These are phyloP conservation scores for Glycyrrhiza uralensis DNA, from an alignment of 306 rosid genomes.

Conservation along the genomic window DNA sequence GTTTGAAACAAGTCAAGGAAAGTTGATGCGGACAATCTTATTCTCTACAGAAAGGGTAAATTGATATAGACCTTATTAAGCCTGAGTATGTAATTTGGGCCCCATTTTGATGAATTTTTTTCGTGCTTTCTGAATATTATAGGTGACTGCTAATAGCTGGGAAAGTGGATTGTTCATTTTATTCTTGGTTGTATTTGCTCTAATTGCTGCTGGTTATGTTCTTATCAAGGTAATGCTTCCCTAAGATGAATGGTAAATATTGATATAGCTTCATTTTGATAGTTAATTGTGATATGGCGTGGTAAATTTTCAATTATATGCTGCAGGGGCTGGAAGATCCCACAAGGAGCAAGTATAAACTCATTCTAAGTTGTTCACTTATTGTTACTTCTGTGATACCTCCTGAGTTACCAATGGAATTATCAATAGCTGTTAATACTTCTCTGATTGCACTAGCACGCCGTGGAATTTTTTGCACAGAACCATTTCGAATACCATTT, in stretches of 20 bases:
- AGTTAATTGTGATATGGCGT: conserved; percentile 5
- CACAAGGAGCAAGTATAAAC: conserved; percentile 98
- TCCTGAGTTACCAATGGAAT: conserved; percentile 99
- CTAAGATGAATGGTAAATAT: neutral
- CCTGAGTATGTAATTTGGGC: neutral
- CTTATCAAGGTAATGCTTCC: conserved; percentile 67
- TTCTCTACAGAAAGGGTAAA: conserved; percentile 98
- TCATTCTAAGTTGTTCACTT: conserved; percentile 93
- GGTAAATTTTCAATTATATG: conserved; percentile 22
- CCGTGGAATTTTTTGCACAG: conserved; percentile 93
- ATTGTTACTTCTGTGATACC: conserved; percentile 98
- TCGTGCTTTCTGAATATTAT: conserved; percentile 10
- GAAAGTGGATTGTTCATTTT: conserved; percentile 97
- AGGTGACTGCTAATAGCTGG: conserved; percentile 99
- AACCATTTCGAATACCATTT: conserved; percentile 98
- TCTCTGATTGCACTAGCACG: conserved; percentile 97
- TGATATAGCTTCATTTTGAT: conserved; percentile 16
- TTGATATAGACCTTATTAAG: conserved; percentile 17
- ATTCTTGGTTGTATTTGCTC: conserved; percentile 90
- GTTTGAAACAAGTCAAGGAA: conserved; percentile 98
- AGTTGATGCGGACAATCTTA: conserved; percentile 96
- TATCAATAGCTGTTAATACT: conserved; percentile 98
- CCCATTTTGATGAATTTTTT: neutral
- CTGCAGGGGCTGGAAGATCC: conserved; percentile 96
- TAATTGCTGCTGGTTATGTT: conserved; percentile 98